phyloP scores from a whole-genome alignment of 2,329 filamentous ascomycete species.

The Alternaria sp. region DNA sequence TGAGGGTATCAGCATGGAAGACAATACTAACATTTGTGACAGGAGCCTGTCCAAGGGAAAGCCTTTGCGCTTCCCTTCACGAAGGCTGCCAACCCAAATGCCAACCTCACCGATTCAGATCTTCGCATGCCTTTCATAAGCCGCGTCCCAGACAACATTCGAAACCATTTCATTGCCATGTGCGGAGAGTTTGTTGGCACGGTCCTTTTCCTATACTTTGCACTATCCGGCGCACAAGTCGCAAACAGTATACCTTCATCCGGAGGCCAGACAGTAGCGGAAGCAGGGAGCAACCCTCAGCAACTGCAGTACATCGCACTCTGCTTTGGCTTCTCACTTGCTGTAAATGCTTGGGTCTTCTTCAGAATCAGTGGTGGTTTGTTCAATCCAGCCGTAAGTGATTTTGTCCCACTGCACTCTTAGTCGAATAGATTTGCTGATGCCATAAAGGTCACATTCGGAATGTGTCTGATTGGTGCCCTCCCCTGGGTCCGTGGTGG shows the following conservation, averaged over 20 bases:
- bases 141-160: slow-evolving; percentile 18
- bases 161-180: slow-evolving; percentile 30
- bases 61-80: slow-evolving; percentile 27
- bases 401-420: not conserved
- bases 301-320: slow-evolving; percentile 52
- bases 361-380: slow-evolving; percentile 38
- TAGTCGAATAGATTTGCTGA: not conserved
- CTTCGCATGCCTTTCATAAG: slow-evolving; percentile 20
- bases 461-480: slow-evolving; percentile 37
- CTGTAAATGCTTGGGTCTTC: slow-evolving; percentile 52
- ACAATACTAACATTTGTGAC: not conserved
- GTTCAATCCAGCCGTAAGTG: slow-evolving; percentile 28
- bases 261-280: slow-evolving; percentile 19
- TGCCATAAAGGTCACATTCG: slow-evolving; percentile 32
- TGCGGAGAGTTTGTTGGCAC: slow-evolving; percentile 52
- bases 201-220: slow-evolving; percentile 52
- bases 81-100: slow-evolving; percentile 19
- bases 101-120: slow-evolving; percentile 18
- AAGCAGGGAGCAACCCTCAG: slow-evolving; percentile 45
- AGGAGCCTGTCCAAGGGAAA: slow-evolving; percentile 23
- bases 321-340: slow-evolving; percentile 52
- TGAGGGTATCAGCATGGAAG: not conserved
- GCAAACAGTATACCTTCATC: slow-evolving; percentile 46
- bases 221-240: slow-evolving; percentile 50
- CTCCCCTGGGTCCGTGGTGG: slow-evolving; percentile 25